These are phyloP conservation scores for Gentiana straminea DNA, from an alignment of 257 asterid species.

Conservation along the genomic window DNA sequence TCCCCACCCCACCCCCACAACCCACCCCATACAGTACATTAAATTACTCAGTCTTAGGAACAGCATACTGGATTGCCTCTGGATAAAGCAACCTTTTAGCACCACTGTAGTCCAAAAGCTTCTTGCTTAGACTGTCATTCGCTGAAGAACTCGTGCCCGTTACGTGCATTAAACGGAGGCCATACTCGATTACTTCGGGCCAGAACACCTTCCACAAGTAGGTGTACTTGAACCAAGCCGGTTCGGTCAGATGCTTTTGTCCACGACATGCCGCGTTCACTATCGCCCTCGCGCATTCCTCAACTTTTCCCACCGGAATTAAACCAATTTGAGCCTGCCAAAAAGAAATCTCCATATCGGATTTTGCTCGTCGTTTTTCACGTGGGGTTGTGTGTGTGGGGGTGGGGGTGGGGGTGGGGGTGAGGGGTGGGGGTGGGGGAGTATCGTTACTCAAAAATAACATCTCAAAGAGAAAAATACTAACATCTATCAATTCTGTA, in stretches of 20 bases:
- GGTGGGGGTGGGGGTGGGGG: not conserved
- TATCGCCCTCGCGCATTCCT: constrained; percentile 19
- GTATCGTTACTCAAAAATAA: no score
- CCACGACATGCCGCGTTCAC: constrained; percentile 25
- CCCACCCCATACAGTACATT: no score
- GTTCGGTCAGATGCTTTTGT: constrained; percentile 23
- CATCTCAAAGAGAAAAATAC: not conserved
- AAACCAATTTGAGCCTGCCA: constrained; percentile 14
- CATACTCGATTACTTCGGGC: constrained; percentile 22
- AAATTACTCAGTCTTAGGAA: constrained; percentile 11
- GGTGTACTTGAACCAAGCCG: constrained; percentile 26
- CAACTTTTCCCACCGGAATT: constrained; percentile 16
- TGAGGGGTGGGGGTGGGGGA: not conserved
- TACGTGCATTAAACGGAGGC: constrained; percentile 11
- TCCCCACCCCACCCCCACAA: no score
- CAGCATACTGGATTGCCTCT: constrained; percentile 7
- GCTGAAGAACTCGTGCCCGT: constrained; percentile 9
- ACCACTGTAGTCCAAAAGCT: constrained; percentile 18
- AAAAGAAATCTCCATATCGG: no score
- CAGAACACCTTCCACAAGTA: constrained; percentile 21
- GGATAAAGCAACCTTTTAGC: constrained; percentile 19
- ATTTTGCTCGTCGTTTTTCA: no score
- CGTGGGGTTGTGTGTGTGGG: not conserved
- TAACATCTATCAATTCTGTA: constrained; percentile 60
- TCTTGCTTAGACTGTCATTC: constrained; percentile 18